Evolutionary conservation across 2,329 filamentous ascomycete species (phyloP), one percentile per base, ranked within the genome.

Genomic region (Metarhizium sp.): DNA sequence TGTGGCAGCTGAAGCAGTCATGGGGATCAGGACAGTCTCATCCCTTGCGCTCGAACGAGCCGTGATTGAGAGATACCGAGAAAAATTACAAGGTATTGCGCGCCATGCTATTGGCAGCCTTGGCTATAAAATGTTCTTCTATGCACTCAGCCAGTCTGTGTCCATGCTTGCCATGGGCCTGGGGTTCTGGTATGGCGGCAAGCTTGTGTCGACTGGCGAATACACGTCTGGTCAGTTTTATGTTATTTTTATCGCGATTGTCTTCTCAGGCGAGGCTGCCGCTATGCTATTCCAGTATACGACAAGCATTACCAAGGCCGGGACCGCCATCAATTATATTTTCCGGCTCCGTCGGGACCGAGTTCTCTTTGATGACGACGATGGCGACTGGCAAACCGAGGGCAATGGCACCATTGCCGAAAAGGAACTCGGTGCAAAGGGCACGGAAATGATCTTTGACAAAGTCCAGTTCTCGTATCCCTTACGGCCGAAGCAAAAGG

Each of bases 391-490:
- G 2, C 40, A 16, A 46, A 20, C n/a, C 18, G 34, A 51, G 25
- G 25, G 25, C 1, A 25, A 25, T 16, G 25, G 48, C n/a, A 49
- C 30, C 13, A 2, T 16, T 11, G 20, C 20, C 10, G 36, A 30
- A 2, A 30, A 57, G 30, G 29, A 52, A 40, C 2, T 38, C n/a
- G 6, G 45, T 0, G 59, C 58, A 32, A 63, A 69, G 57, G 64
- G 69, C 5, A 63, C 68, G n/a, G 63, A 67, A 1, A 60, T 84
- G 0, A 67, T 73, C n/a, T 78, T 84, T 58, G 68, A 74, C 20
- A 66, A 78, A 11, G 72, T 86, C 14, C 64, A 73, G 11, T 86
- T 87, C 64, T 71, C 79, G 1, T 87, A 87, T 56, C 80, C 82
- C 4, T 60, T 69, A 43, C 62, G 72, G 13, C 67, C 71, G 11